These are phyloP conservation scores for Lipomyces yamadae DNA, from an alignment of 805 yeast genomes.

Conservation along the genomic window DNA sequence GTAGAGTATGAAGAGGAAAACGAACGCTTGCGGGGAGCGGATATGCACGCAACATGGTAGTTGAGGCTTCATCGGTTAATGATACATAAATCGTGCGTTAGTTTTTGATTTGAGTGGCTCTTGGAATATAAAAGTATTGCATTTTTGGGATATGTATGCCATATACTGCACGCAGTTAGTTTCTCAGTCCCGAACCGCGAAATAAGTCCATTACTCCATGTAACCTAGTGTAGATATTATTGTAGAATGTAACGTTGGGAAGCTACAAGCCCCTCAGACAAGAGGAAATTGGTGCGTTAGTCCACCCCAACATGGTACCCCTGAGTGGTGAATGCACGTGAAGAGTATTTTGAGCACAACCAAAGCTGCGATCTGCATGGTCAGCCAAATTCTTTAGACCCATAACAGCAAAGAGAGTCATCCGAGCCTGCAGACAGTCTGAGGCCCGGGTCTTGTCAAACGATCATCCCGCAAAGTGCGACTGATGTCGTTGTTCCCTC, in stretches of 20 bases:
- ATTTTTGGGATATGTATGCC: not conserved
- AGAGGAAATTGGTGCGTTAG: too few species aligned
- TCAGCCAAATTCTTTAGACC: not conserved
- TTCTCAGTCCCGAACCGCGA: too few species aligned
- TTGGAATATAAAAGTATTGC: not conserved
- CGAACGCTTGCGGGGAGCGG: slow-evolving; percentile 22
- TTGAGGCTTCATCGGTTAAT: not conserved
- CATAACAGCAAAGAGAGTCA: not conserved
- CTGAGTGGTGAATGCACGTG: not conserved
- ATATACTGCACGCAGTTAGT: not conserved
- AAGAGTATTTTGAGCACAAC: not conserved
- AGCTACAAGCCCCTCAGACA: too few species aligned
- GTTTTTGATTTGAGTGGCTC: not conserved
- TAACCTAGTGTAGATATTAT: too few species aligned
- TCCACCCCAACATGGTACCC: not conserved
- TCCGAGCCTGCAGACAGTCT: not conserved
- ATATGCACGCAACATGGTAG: slow-evolving; percentile 16
- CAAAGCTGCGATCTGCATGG: not conserved
- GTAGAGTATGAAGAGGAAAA: slow-evolving; percentile 81
- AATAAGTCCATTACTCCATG: too few species aligned
- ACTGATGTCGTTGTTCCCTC: slow-evolving; percentile 8
- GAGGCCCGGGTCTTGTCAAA: not conserved
- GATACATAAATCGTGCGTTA: not conserved
- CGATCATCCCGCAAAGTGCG: not conserved
- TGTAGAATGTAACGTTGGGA: too few species aligned